Evolutionary conservation across 192 early-diverging fungal species (phyloP).

Genomic region (Backusella parvicylindrica): DNA sequence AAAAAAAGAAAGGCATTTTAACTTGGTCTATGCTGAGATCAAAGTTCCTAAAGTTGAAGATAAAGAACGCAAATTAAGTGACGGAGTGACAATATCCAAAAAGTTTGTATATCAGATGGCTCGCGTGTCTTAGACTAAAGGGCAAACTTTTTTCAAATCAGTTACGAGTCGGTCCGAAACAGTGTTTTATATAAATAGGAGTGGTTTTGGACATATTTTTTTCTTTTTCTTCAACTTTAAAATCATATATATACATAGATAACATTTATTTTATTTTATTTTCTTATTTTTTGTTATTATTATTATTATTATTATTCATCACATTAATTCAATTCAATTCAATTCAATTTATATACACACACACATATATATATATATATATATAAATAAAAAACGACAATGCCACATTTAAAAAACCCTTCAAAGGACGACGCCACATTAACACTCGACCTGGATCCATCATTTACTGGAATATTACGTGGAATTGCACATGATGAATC

Average conservation of each 20-base stretch:
- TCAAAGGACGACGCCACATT: slow-evolving; percentile 20
- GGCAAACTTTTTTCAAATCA: neutral
- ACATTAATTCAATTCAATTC: neutral
- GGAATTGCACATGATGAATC: slow-evolving; percentile 30
- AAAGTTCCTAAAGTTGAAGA: neutral
- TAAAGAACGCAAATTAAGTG: neutral
- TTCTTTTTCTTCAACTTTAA: neutral
- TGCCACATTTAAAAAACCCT: slow-evolving; percentile 3
- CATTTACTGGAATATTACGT: slow-evolving; percentile 29
- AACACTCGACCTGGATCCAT: slow-evolving; percentile 15
- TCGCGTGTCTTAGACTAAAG: neutral
- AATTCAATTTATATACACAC: no score
- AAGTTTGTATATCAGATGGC: neutral
- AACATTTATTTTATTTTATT: neutral
- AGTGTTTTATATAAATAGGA: neutral
- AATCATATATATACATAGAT: neutral
- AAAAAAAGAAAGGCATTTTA: neutral
- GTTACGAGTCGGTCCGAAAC: neutral
- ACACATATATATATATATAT: no score
- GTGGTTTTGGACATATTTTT: neutral
- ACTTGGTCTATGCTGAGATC: neutral
- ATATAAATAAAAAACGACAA: neutral
- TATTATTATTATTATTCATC: neutral
- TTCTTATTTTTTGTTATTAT: neutral
- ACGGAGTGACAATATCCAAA: neutral